Evolutionary conservation across 192 early-diverging fungal species (phyloP), one percentile per base, ranked within the genome.

Genomic region (Funneliformis geosporum): DNA sequence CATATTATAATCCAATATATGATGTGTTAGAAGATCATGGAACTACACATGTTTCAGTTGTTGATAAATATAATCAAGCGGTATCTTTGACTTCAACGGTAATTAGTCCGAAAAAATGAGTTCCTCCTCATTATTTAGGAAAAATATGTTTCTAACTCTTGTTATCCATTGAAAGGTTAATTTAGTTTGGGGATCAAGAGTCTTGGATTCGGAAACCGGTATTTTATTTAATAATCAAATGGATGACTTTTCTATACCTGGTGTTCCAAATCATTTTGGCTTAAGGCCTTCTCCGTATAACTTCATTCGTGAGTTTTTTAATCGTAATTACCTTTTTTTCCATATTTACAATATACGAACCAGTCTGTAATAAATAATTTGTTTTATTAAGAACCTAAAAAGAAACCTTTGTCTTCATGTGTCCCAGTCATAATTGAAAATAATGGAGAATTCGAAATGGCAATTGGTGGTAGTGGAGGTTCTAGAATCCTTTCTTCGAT

Each of bases 171-270:
- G 40, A 62, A 40, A 76, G 74, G 76, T 95, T 8, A 99, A 99
- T 83, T 83, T 97, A 47, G 83, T 93, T 67, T 97, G 97, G 87
- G 97, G 97, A 12, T 92, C 95, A 7, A 90, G 90, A 60, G 82
- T 99, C 39, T 89, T 97, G 90, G 95, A 99, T 82, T 90, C 89
- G 9, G 85, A 76, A 23, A 96, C 95, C 0, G 97, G 96, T 23
- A 85, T 99, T 69, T 93, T 99, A 50, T 85, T 99, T 64, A 99
- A 99, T 83, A 92, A 97, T 82, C 93, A 97, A 80, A 97, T 97
- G 96, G 94, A 97, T 83, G 96, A 99, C 79, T 99, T 97, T 79
- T 93, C 92, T 67, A 94, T 92, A 11, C 91, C 91, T 40, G 92
- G 92, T 72, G 70, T 83, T 10, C 88, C 91, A 10, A 94, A 95